phyloP scores from a whole-genome alignment of 192 early-diverging fungal species.

The Coemansia sp. region DNA sequence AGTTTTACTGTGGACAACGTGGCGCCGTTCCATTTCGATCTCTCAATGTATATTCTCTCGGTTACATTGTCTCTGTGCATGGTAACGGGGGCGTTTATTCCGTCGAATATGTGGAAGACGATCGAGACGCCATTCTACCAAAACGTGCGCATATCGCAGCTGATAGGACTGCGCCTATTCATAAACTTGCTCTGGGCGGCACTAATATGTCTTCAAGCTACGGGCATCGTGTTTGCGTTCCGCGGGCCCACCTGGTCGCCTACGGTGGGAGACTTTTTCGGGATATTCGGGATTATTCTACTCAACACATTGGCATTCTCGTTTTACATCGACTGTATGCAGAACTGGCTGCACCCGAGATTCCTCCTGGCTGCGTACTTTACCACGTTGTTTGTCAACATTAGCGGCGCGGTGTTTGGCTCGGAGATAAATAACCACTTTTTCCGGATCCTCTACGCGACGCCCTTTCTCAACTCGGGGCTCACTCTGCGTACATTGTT shows the following conservation, averaged over 20 bases:
- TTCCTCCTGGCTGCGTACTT: conserved; percentile 46
- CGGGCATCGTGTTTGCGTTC: conserved; percentile 42
- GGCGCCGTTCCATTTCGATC: conserved; percentile 47
- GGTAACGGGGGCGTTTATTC: conserved; percentile 47
- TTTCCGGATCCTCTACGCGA: conserved; percentile 45
- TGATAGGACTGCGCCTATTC: conserved; percentile 27
- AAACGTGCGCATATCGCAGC: conserved; percentile 26
- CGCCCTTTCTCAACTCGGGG: conserved; percentile 35
- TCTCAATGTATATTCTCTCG: conserved; percentile 46
- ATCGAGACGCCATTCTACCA: conserved; percentile 51
- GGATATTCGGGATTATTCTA: conserved; percentile 33
- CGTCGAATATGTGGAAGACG: conserved; percentile 55
- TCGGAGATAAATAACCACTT: conserved; percentile 49
- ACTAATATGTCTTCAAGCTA: conserved; percentile 31
- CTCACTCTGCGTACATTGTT: conserved; percentile 36
- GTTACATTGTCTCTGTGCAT: conserved; percentile 47
- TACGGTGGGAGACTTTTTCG: conserved; percentile 38
- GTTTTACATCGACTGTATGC: conserved; percentile 51
- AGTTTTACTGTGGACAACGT: conserved; percentile 41
- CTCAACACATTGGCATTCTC: conserved; percentile 42
- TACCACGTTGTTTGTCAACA: conserved; percentile 42
- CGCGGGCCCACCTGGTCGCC: conserved; percentile 39
- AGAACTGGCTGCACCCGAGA: conserved; percentile 48
- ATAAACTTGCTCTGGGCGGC: conserved; percentile 36
- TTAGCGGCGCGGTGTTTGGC: conserved; percentile 40